Evolutionary conservation across 495 filamentous ascomycete genomes (phyloP), one percentile per base, ranked within the genome.

Genomic region (Chlorociboria aeruginascens): DNA sequence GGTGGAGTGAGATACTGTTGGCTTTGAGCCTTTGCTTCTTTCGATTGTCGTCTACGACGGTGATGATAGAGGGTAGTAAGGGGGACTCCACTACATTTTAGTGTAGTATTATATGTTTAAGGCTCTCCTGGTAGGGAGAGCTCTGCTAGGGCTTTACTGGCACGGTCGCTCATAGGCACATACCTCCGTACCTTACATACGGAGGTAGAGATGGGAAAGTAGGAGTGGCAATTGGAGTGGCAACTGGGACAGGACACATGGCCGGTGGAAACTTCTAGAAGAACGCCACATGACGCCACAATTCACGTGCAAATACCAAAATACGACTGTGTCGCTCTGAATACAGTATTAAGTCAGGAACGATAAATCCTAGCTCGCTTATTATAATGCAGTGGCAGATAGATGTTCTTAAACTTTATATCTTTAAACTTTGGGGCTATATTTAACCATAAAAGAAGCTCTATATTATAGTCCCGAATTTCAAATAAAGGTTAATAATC

Each of bases 121-220:
- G 32, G 32, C 32, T 34, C 32, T 34, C 32, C 32, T n/a, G 32
- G 32, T n/a, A 34, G 32, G 32, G 32, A 34, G 32, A n/a, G n/a
- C n/a, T n/a, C n/a, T n/a, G n/a, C n/a, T n/a, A n/a, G n/a, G n/a
- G n/a, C n/a, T n/a, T n/a, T n/a, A 8, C 32, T 34, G 32, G 32
- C 32, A n/a, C 32, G 32, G 32, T 34, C 32, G 32, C 32, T 34
- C n/a, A 34, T 34, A 34, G 32, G 32, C 32, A 34, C 32, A 34
- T 34, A 34, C 32, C 32, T 34, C 58, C 40, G 54, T 44, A 44
- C 57, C 31, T n/a, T 46, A 45, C 38, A 41, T 41, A 41, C 14
- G 38, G 29, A 43, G 16, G 17, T 43, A 17, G 14, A 17, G 40
- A 43, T 43, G 12, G 14, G 16, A 43, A 43, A 11, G 29, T 3